phyloP scores from a whole-genome alignment of 139 green algal species.

The Chlorella sp. region DNA sequence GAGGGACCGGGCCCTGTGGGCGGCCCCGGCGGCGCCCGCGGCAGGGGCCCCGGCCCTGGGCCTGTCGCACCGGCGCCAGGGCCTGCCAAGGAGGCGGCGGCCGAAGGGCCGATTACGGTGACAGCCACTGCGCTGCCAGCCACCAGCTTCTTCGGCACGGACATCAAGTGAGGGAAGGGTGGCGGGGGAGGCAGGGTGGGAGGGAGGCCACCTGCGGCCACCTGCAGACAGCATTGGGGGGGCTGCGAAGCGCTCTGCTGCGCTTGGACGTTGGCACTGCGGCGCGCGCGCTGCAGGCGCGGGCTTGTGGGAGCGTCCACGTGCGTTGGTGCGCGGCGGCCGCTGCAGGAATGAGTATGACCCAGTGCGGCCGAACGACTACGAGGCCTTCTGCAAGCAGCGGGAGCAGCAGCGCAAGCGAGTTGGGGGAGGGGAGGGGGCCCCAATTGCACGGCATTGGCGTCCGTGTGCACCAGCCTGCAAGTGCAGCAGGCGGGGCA shows the following conservation, averaged over 20 bases:
- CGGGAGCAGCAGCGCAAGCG: conserved; percentile 31
- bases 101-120: conserved; percentile 17
- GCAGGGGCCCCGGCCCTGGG: conserved; percentile 12
- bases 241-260: no score
- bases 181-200: no score
- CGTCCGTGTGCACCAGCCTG: no score
- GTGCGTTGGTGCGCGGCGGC: not conserved
- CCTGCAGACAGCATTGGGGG: no score
- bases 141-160: conserved; percentile 26
- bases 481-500: no score
- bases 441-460: no score
- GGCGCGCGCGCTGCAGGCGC: no score
- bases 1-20: conserved; percentile 2
- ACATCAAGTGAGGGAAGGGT: conserved; percentile 15
- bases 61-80: not conserved
- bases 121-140: conserved; percentile 8
- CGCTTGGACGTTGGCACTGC: not conserved
- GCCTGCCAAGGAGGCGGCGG: not conserved
- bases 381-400: conserved; percentile 66
- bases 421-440: not conserved
- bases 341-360: conserved; percentile 85
- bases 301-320: no score
- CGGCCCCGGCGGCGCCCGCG: conserved; percentile 7
- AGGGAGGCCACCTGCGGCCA: no score
- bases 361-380: conserved; percentile 89